These are phyloP conservation scores for Chlorella variabilis DNA, from an alignment of 163 green algal species.

Conservation along the genomic window DNA sequence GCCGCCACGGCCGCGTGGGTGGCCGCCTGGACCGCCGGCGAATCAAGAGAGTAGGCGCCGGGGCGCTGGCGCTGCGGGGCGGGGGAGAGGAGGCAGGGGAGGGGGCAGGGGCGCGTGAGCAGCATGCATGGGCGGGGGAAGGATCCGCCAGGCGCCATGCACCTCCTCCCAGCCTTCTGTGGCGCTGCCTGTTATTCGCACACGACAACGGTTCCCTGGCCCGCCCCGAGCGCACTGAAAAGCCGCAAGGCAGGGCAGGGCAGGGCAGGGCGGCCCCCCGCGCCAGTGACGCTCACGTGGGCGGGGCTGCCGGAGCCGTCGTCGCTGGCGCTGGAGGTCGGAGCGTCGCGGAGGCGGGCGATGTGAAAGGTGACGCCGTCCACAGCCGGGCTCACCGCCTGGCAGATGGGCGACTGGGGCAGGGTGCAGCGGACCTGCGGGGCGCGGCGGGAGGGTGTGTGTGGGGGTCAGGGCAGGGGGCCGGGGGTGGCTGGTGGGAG, in stretches of 20 bases:
- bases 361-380: too few relatives aligned
- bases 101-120: background rate
- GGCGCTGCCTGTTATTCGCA: too few relatives aligned
- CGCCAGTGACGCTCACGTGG: background rate
- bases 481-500: background rate
- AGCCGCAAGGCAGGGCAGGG: too few relatives aligned
- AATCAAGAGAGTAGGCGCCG: constrained; percentile 9
- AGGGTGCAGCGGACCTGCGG: constrained; percentile 33
- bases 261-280: too few relatives aligned
- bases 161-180: too few relatives aligned
- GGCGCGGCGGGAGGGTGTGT: too few relatives aligned
- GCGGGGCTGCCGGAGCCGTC: constrained; percentile 8
- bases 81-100: background rate
- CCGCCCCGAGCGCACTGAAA: too few relatives aligned
- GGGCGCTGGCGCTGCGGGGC: constrained; percentile 11
- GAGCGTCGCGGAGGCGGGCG: constrained; percentile 1
- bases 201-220: too few relatives aligned
- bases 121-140: background rate
- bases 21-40: constrained; percentile 44
- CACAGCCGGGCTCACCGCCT: constrained; percentile 22
- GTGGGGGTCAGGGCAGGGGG: background rate
- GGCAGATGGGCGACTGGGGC: constrained; percentile 31
- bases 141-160: too few relatives aligned
- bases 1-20: constrained; percentile 40
- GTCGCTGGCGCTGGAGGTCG: background rate